These are phyloP conservation scores for Phytophthora aleatoria DNA, from an alignment of 352 stramenopile genomes.

Conservation along the genomic window DNA sequence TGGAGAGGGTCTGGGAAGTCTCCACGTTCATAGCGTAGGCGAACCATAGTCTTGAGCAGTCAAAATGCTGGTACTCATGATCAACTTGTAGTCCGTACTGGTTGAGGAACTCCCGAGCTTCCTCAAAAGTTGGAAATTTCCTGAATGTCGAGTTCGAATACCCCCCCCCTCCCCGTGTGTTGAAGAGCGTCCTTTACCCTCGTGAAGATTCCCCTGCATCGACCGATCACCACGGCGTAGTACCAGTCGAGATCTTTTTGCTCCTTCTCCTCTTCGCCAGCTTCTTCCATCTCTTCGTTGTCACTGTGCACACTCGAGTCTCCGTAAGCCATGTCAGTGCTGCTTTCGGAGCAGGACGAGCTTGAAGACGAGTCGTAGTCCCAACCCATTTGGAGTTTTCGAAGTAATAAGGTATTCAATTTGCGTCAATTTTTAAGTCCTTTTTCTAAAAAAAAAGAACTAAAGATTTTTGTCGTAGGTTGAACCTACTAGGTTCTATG, in stretches of 20 bases:
- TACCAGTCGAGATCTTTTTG: slow-evolving; percentile 13
- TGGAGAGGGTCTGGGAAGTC: slow-evolving; percentile 50
- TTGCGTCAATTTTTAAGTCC: no score
- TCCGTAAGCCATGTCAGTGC: slow-evolving; percentile 20
- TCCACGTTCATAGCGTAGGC: slow-evolving; percentile 12
- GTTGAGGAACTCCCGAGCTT: slow-evolving; percentile 50
- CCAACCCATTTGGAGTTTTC: slow-evolving; percentile 3
- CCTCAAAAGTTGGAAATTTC: slow-evolving; percentile 47
- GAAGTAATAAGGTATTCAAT: no score
- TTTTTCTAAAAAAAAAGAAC: no score
- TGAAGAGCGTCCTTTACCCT: slow-evolving; percentile 42
- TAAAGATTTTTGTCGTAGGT: no score
- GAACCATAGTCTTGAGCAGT: slow-evolving; percentile 16
- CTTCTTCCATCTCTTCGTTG: slow-evolving; percentile 16
- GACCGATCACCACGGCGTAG: slow-evolving; percentile 57
- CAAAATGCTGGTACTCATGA: slow-evolving; percentile 2
- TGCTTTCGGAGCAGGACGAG: slow-evolving; percentile 6
- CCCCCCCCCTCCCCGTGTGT: slow-evolving; percentile 36
- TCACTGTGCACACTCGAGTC: slow-evolving; percentile 1
- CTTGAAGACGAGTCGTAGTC: slow-evolving; percentile 6
- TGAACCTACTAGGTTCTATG: no score
- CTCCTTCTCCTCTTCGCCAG: neutral
- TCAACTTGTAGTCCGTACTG: slow-evolving; percentile 20
- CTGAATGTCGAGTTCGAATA: slow-evolving; percentile 45
- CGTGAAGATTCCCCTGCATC: slow-evolving; percentile 50